A percentile compares a stretch with the other conserved stretches of the same genome.
phyloP scores from a whole-genome alignment of 345 rosid species.

The Fremontodendron californicum region DNA sequence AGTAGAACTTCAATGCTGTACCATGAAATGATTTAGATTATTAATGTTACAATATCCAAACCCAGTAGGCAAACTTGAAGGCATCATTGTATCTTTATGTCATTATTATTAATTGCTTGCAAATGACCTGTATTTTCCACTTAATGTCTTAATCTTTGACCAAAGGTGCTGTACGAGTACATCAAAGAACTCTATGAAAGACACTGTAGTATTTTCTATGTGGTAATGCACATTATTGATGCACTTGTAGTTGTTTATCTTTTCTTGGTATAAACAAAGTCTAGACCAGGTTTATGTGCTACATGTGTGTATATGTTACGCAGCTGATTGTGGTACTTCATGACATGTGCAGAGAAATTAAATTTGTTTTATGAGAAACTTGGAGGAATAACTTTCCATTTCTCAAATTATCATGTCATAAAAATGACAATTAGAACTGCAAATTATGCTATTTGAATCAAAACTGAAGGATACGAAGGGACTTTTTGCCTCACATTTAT shows the following conservation, averaged over 20 bases:
- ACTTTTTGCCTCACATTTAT: neutral
- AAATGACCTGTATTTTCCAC: neutral
- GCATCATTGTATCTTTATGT: neutral
- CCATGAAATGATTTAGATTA: neutral
- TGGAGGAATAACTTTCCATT: neutral
- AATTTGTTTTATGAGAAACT: neutral
- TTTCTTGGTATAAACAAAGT: neutral
- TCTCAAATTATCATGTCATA: neutral
- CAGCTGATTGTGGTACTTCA: neutral
- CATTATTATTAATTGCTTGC: neutral
- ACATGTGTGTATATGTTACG: neutral
- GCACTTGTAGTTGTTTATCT: neutral
- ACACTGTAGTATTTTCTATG: neutral
- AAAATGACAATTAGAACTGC: neutral
- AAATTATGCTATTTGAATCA: neutral
- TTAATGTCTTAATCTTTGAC: neutral
- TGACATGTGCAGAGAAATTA: neutral
- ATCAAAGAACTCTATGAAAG: neutral
- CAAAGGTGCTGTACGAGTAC: neutral
- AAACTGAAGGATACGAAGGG: neutral
- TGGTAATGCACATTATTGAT: neutral
- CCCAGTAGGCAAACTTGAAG: neutral
- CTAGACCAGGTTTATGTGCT: neutral
- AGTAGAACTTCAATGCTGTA: neutral
- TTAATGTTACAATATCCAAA: neutral